Evolutionary conservation across 2,329 filamentous ascomycete genomes (phyloP), one percentile per base, ranked within the genome.

Genomic region (Ophioceras dolichostomum): DNA sequence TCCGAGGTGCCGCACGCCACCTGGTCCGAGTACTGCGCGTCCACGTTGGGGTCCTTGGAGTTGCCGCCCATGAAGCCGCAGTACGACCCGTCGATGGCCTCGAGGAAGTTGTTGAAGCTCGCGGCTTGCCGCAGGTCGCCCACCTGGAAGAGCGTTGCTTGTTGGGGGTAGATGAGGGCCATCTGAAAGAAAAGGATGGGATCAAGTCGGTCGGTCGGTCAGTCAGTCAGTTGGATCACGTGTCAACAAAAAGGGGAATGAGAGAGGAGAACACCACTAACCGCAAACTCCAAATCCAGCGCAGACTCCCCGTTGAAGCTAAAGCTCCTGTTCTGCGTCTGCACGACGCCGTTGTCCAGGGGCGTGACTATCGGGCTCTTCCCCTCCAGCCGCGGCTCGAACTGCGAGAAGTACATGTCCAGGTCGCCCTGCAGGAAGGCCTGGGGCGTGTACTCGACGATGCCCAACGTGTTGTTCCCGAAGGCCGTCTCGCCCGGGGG

Each of bases 371-470:
- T 43, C 0, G 67, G 68, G 5, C 58, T 51, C 19, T 56, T 57
- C 10, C 60, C 61, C 0, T 57, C 52, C 24, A 66, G 54, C 17
- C 50, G 46, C 1, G 57, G 57, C 36, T 61, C 52, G 44, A 67
- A 68, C 40, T 63, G 55, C 16, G 52, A 51, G 49, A 68, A 70
- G 48, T 62, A 71, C 29, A 62, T 47, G 43, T 72, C 54, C 12
- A 72, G 49, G 47, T 73, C 68, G 2, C 45, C 45, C 46, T 69
- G 65, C 27, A 69, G 55, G 46, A 72, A 73, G 19, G 67, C 64
- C 47, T 74, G 65, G 14, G 65, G 62, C 14, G 61, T 68, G 45
- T 69, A 70, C 47, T 75, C 70, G 19, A 72, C 68, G 17, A 75
- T 65, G 17, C 67, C 69, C 13, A 70, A 59, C 37, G 60, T 64